Conservation (phyloP, 768 basidiomycete species). For the Cystobasidium tubakii region DNA sequence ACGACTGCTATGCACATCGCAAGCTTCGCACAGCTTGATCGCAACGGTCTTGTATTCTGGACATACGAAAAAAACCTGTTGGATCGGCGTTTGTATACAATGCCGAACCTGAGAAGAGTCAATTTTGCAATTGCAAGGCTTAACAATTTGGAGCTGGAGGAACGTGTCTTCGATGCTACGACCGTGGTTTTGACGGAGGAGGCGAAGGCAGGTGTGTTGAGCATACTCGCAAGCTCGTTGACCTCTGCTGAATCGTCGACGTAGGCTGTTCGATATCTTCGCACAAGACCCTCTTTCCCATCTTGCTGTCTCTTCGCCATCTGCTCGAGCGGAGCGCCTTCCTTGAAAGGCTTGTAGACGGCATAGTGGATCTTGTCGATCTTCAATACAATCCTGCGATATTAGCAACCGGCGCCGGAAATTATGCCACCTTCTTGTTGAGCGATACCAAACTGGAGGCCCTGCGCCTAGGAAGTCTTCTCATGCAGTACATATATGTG, state of each 20-base stretch:
- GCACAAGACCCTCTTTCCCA: conserved; percentile 1
- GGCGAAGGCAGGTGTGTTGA: not conserved
- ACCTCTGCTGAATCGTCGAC: not conserved
- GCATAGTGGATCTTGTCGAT: not conserved
- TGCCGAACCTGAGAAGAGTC: conserved; percentile 15
- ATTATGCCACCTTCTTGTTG: not conserved
- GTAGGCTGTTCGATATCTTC: not conserved
- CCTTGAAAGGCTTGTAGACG: not conserved
- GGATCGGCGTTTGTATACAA: not conserved
- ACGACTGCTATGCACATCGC: not conserved
- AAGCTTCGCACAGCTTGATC: conserved; percentile 1
- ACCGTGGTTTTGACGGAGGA: not conserved
- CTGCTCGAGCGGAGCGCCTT: not conserved
- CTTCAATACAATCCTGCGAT: not conserved
- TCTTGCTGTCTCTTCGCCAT: conserved; percentile 1
- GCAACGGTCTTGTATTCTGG: not conserved
- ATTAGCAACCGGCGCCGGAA: no score
- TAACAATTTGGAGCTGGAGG: not conserved
- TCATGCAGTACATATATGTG: not conserved
- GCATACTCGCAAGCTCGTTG: not conserved
- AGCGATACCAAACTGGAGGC: not conserved
- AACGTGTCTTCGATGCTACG: not conserved
- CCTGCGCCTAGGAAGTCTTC: not conserved
- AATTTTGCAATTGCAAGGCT: not conserved
- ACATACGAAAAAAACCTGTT: not conserved